A percentile compares a stretch with the other conserved stretches of the same genome.
These are phyloP conservation scores for Coniophora puteana DNA, from an alignment of 1,284 basidiomycete genomes.

Conservation along the genomic window DNA sequence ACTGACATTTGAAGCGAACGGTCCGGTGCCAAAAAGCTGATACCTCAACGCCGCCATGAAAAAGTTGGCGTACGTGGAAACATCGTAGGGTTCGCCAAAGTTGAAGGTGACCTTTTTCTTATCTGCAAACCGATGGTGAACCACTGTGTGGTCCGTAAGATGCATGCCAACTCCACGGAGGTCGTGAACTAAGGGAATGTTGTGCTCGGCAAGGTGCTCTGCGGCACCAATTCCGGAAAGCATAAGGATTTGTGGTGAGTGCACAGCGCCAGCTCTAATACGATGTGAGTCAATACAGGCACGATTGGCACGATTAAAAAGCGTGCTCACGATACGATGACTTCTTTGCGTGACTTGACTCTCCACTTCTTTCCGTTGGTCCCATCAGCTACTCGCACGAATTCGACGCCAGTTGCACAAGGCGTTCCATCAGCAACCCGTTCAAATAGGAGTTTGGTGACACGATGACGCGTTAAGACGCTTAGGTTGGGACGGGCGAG, in stretches of 20 bases:
- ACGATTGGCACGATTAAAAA: not conserved
- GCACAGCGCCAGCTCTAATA: slow-evolving; percentile 35
- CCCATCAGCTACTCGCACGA: slow-evolving; percentile 16
- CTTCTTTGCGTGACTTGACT: slow-evolving; percentile 29
- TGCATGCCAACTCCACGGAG: slow-evolving; percentile 40
- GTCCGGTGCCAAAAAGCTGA: slow-evolving; percentile 29
- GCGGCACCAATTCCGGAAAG: slow-evolving; percentile 43
- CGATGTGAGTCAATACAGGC: slow-evolving; percentile 10
- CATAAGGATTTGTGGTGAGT: slow-evolving; percentile 42
- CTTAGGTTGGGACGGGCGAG: slow-evolving; percentile 33
- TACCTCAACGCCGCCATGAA: slow-evolving; percentile 28
- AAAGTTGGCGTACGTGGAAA: slow-evolving; percentile 18
- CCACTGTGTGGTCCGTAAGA: slow-evolving; percentile 30
- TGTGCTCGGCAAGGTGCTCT: slow-evolving; percentile 29
- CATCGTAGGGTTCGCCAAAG: too few species aligned
- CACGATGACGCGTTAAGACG: slow-evolving; percentile 26
- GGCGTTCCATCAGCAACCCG: slow-evolving; percentile 17
- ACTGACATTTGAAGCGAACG: slow-evolving; percentile 19
- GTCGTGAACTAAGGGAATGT: slow-evolving; percentile 31
- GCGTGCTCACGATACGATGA: slow-evolving; percentile 45
- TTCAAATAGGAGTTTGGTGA: slow-evolving; percentile 50
- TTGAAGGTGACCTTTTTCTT: slow-evolving; percentile 34
- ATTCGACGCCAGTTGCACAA: slow-evolving; percentile 27
- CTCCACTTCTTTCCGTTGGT: slow-evolving; percentile 17
- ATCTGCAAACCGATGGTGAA: slow-evolving; percentile 43